Evolutionary conservation across 2,329 filamentous ascomycete genomes (phyloP), one percentile per base, ranked within the genome.

Genomic region (Sarocladiaceae sp.): DNA sequence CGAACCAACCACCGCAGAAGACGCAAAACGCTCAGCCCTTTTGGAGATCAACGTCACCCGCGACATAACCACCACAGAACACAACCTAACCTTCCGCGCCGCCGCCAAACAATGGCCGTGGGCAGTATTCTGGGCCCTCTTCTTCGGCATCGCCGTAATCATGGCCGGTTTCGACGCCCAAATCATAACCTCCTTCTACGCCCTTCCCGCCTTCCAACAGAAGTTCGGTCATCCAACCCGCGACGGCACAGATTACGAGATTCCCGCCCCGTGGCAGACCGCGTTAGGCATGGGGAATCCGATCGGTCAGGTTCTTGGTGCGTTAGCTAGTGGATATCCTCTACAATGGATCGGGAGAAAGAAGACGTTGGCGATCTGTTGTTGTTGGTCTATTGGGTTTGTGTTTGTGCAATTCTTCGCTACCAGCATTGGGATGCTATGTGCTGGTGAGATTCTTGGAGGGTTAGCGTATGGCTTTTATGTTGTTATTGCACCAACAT

Each of bases 151-250:
- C 2, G 75, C 75, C 6, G 73, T 81, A 29, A 74, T 81, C 50
- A 80, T 80, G 75, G 58, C 73, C 33, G 77, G 77, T 3, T 85
- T 83, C 53, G 80, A 83, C 55, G 75, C 78, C 0, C 79, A 83
- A 55, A 69, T 84, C 9, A 68, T 83, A 15, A 78, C 78, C 19
- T 79, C 80, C 48, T 67, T 84, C 44, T 82, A 78, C 52, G 72
- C 75, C 3, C 74, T 72, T 41, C 74, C 76, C 0, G 70, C 72
- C n/a, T 82, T 81, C 53, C 69, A 74, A 49, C 55, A 58, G 16
- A 70, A 78, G 50, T 80, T 79, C 53, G 77, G 77, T 2, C 72
- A 77, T 48, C 47, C 62, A 3, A 75, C 68, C 45, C 66, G 67
- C 16, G 59, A 59, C 19, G 27, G 42, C 44, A 16, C 10, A 15